Base-by-base conservation (phyloP, 176 grass and related monocot species). In the Dendrocalamus sinicus region DNA sequence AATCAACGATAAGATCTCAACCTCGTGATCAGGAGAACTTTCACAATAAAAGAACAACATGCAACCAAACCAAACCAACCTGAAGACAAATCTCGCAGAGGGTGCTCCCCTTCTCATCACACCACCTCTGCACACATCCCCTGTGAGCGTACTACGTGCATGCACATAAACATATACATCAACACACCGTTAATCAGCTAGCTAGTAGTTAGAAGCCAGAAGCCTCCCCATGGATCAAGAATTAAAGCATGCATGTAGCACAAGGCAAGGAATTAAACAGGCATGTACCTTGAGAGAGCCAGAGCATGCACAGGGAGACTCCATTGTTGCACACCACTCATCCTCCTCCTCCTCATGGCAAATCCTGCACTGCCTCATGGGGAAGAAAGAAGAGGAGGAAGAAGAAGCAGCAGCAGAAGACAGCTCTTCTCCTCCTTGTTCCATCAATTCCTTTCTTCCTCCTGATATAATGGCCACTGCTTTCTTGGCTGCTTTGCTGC, bases 81-180 rank as follows among this genome's bases (percentile, higher is more conserved):
- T 95, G 91, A 55, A 94, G 93, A 13, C 96, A 98, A 86, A 98
- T 95, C 84, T 98, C 96, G 22, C 93, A 98, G 59, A 95, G 40
- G 30, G 70, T 95, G 91, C 90, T 91, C 57, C 96, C 96, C 76
- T 98, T 98, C 83, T 98, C 96, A 54, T 95, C 88, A 86, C 96
- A 98, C 96, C 96, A 98, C 86, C 86, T 95, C 93, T 98, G 96
- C 54, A 98, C 92, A 80, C 96, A 98, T 19, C 62, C 86, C 86
- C 93, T 92, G 69, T 98, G 96, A 32, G 93, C 96, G 80, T 89
- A 98, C 96, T 98, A 17, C 75, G 73, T 46, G 20, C 47, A 75
- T 55, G 73, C 51, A 70, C 47, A 75, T 12, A 60, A 48, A 32
- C n/a, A 32, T 59, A 43, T 10, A 67, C 19, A 82, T 63, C 37